Evolutionary conservation across 2,329 filamentous ascomycete genomes (phyloP), one percentile per base, ranked within the genome.

Genomic region (Trematosphaeria pertusa): DNA sequence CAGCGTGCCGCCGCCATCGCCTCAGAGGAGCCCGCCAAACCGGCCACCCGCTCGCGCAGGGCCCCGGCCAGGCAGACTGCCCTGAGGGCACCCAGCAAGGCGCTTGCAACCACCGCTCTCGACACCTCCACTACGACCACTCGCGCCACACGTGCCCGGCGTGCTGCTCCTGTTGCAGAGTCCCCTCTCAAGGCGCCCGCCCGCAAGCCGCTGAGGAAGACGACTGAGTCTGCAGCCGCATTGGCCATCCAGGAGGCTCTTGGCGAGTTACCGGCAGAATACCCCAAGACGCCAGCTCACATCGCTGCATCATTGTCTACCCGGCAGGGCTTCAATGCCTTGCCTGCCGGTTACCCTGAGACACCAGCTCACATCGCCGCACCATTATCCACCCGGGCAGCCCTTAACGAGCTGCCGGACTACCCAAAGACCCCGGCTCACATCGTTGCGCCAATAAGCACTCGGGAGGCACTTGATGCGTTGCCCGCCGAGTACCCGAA

Each of bases 131-230:
- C 46, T 35, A 43, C 55, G 8, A 47, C 46, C 30, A 58, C 32
- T 20, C 37, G 58, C 36, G 45, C 57, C 17, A 62, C 58, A 28
- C 59, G 63, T 28, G 61, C 50, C 9, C 61, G 57, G 43, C 55
- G 54, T 50, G 54, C 42, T 15, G 37, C 49, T 3, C 37, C 55
- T 2, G 14, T 21, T 33, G 50, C 56, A 37, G 54, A 59, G 6
- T 66, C 62, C n/a, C 63, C 63, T 2, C 52, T 61, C 35, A 62
- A 61, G 43, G 48, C 54, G 20, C 61, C 61, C 14, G 60, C 64
- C 8, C 61, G 62, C 36, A 67, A 65, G 44, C 58, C 54, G 35
- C 24, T 12, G 35, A 26, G 15, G 17, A 18, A 12, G 20, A 37
- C 7, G 11, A 15, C 14, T 10, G 8, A 37, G 20, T 15, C 9